A percentile compares a stretch with the other conserved stretches of the same genome.
phyloP scores from a whole-genome alignment of 2,329 filamentous ascomycete species.

The Aotearoamyces nothofagi region DNA sequence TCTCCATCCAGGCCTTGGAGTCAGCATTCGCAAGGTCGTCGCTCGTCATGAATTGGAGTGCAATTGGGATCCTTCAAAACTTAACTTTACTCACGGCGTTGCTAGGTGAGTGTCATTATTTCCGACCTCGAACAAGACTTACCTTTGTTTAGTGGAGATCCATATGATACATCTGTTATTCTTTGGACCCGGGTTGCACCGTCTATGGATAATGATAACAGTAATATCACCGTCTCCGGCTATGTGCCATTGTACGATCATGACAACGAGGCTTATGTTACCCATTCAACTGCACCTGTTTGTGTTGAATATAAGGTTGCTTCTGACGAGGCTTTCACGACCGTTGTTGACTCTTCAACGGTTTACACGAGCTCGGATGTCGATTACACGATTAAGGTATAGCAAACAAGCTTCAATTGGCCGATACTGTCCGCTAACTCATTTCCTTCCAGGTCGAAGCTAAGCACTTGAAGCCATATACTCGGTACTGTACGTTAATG shows the following conservation, averaged over 20 bases:
- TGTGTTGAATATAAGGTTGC: constrained; percentile 53
- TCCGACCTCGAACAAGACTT: constrained; percentile 24
- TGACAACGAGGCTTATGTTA: constrained; percentile 31
- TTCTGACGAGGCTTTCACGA: constrained; percentile 26
- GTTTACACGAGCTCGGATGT: constrained; percentile 59
- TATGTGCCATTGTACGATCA: constrained; percentile 29
- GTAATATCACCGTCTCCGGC: constrained; percentile 27
- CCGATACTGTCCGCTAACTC: too few relatives aligned
- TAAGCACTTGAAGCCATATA: constrained; percentile 42
- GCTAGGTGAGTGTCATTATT: constrained; percentile 24
- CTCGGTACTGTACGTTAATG: constrained; percentile 32
- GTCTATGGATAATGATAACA: constrained; percentile 27
- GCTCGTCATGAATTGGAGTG: too few relatives aligned
- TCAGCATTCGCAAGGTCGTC: constrained; percentile 46
- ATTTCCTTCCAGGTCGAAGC: constrained; percentile 41
- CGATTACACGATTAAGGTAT: constrained; percentile 59
- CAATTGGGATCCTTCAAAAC: constrained; percentile 16
- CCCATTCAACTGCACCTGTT: constrained; percentile 40
- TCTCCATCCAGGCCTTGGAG: constrained; percentile 45
- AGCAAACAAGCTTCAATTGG: too few relatives aligned
- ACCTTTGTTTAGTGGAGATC: constrained; percentile 22
- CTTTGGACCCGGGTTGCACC: constrained; percentile 33
- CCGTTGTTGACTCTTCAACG: constrained; percentile 37
- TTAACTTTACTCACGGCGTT: constrained; percentile 52
- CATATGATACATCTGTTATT: constrained; percentile 41